Conservation (phyloP, 2,329 filamentous ascomycete genomes). For the Myriosclerotinia scirpicola region DNA sequence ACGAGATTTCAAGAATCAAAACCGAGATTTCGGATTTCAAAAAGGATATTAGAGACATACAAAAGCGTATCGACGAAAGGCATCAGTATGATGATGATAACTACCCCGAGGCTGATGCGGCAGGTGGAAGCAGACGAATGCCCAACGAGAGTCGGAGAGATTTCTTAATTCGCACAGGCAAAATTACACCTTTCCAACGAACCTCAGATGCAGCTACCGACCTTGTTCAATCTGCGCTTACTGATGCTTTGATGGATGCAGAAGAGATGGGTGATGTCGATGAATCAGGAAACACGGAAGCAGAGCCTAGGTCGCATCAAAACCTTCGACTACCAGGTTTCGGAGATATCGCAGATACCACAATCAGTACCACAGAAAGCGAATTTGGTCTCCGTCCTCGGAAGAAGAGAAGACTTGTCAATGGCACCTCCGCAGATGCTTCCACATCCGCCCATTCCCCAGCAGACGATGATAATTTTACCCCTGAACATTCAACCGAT, state of each 20-base stretch:
- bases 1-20: slow-evolving; percentile 39
- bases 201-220: slow-evolving; percentile 60
- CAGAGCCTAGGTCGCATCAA: slow-evolving; percentile 63
- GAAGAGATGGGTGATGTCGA: slow-evolving; percentile 63
- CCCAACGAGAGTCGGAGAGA: slow-evolving; percentile 83
- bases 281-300: slow-evolving; percentile 44
- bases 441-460: slow-evolving; percentile 32
- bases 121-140: slow-evolving; percentile 58
- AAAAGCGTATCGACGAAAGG: slow-evolving; percentile 75
- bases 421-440: slow-evolving; percentile 36
- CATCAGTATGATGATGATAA: slow-evolving; percentile 54
- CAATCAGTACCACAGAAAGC: slow-evolving; percentile 43
- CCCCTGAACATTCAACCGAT: slow-evolving; percentile 29
- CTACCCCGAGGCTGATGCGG: slow-evolving; percentile 45
- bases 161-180: slow-evolving; percentile 90
- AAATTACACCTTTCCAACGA: slow-evolving; percentile 88
- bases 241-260: slow-evolving; percentile 76
- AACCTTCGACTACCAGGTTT: slow-evolving; percentile 74
- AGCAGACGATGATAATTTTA: slow-evolving; percentile 41
- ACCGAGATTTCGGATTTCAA: slow-evolving; percentile 50
- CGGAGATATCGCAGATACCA: slow-evolving; percentile 49
- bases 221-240: slow-evolving; percentile 66
- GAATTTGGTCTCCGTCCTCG: slow-evolving; percentile 60
- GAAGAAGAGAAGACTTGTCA: slow-evolving; percentile 52
- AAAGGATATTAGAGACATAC: slow-evolving; percentile 76